These are phyloP conservation scores for Exophiala aquamarina DNA, from an alignment of 2,329 filamentous ascomycete species.

Conservation along the genomic window DNA sequence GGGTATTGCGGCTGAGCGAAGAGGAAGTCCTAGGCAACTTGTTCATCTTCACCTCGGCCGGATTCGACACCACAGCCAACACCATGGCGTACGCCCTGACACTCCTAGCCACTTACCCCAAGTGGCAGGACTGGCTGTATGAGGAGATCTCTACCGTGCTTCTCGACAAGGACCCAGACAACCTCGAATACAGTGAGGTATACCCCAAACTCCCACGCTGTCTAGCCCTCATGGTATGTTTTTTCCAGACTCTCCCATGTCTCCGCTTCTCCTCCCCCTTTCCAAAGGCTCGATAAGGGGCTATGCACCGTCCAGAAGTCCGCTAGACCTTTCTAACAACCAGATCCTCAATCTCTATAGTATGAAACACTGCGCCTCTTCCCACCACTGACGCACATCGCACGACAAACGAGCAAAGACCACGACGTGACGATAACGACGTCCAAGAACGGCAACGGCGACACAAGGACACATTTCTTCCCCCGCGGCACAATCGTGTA, in stretches of 20 bases:
- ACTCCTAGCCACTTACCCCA: constrained; percentile 46
- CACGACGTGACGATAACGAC: constrained; percentile 33
- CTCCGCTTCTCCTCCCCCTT: neutral
- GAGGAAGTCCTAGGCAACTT: constrained; percentile 26
- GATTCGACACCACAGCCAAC: constrained; percentile 49
- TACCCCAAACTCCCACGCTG: constrained; percentile 47
- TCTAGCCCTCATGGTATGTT: constrained; percentile 49
- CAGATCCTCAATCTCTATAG: too few species aligned
- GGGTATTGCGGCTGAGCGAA: constrained; percentile 13
- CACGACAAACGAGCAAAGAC: constrained; percentile 32
- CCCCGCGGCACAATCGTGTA: constrained; percentile 36
- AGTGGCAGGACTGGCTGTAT: constrained; percentile 53
- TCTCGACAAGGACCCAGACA: constrained; percentile 24
- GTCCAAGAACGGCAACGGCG: constrained; percentile 24
- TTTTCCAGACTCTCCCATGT: neutral
- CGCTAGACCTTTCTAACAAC: too few species aligned
- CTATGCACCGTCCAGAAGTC: too few species aligned
- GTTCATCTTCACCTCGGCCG: constrained; percentile 26
- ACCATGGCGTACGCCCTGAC: constrained; percentile 51
- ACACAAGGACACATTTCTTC: constrained; percentile 34
- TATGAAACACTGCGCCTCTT: constrained; percentile 46
- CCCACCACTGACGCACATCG: constrained; percentile 40
- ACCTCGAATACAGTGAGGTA: constrained; percentile 42
- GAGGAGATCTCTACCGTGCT: constrained; percentile 49
- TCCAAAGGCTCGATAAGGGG: too few species aligned